These are phyloP conservation scores for Escovopsis sp. DNA, from an alignment of 2,329 filamentous ascomycete genomes.

Conservation along the genomic window DNA sequence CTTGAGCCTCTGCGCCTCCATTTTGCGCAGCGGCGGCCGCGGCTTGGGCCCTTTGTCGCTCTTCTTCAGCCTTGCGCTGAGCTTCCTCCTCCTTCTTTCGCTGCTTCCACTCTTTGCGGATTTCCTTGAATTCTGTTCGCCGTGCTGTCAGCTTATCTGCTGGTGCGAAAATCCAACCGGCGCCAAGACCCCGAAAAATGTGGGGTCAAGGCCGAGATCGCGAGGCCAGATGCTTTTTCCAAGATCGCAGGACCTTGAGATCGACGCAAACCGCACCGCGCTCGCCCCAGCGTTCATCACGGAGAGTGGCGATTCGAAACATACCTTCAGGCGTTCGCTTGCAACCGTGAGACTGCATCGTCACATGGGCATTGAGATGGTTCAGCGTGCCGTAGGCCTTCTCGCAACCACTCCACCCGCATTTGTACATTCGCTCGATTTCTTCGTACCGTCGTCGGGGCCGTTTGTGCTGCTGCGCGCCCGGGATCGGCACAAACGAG, in stretches of 20 bases:
- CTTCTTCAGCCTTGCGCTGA: conserved; percentile 77
- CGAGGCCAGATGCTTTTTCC: background rate
- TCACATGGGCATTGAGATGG: conserved; percentile 94
- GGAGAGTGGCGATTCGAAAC: conserved; percentile 14
- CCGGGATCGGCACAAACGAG: conserved; percentile 93
- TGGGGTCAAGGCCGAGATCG: background rate
- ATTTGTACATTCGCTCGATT: conserved; percentile 99
- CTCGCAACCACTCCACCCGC: conserved; percentile 94
- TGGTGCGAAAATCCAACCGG: background rate
- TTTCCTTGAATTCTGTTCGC: conserved; percentile 88
- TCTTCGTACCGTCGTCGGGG: conserved; percentile 90
- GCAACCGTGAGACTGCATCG: conserved; percentile 91
- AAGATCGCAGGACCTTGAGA: too few relatives aligned
- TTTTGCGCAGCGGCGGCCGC: conserved; percentile 41
- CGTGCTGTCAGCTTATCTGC: background rate
- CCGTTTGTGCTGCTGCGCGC: conserved; percentile 92
- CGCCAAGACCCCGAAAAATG: too few relatives aligned
- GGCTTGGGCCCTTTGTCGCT: conserved; percentile 47
- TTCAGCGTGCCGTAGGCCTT: conserved; percentile 97
- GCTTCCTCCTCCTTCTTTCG: conserved; percentile 98
- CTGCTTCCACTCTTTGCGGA: conserved; percentile 97
- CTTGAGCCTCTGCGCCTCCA: conserved; percentile 31
- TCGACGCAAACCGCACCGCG: too few relatives aligned
- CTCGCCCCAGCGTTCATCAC: too few relatives aligned
- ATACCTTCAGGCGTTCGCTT: conserved; percentile 96